These are phyloP conservation scores for Fragilaria crotonensis DNA, from an alignment of 108 stramenopile genomes.

Conservation along the genomic window DNA sequence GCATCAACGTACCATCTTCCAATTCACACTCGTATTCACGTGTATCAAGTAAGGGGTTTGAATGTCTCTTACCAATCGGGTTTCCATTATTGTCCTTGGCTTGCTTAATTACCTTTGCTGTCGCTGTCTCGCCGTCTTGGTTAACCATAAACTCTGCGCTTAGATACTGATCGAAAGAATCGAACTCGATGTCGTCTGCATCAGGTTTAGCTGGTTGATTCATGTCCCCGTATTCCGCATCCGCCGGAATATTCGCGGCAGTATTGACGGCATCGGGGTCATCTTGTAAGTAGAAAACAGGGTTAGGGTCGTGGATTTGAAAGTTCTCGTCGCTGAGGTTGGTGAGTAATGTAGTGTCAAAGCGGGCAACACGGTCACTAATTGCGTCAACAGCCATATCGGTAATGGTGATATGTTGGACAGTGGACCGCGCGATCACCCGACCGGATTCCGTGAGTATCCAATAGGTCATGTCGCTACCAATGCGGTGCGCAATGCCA, in stretches of 20 bases:
- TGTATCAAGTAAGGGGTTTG: conserved; percentile 19
- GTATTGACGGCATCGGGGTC: not conserved
- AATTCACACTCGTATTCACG: too few relatives aligned
- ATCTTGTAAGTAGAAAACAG: conserved; percentile 3
- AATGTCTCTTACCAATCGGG: conserved; percentile 4
- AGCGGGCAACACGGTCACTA: too few relatives aligned
- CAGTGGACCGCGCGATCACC: too few relatives aligned
- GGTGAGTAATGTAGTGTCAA: too few relatives aligned
- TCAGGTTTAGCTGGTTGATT: conserved; percentile 15
- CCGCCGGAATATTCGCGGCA: not conserved
- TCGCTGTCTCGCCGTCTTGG: not conserved
- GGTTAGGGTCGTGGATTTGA: not conserved
- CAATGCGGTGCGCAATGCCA: too few relatives aligned
- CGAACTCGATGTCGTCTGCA: conserved; percentile 9
- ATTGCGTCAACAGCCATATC: conserved; percentile 6
- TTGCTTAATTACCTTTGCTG: conserved; percentile 4
- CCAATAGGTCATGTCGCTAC: conserved; percentile 21
- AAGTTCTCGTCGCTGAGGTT: not conserved
- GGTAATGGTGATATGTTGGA: conserved; percentile 13
- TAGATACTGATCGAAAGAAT: too few relatives aligned
- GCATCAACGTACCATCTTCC: conserved; percentile 24
- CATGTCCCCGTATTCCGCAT: too few relatives aligned
- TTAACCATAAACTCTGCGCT: too few relatives aligned
- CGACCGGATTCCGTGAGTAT: conserved; percentile 9
- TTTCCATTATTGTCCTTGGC: conserved; percentile 14